phyloP scores from a whole-genome alignment of 768 basidiomycete species.

The Boletus vinaceobasis region DNA sequence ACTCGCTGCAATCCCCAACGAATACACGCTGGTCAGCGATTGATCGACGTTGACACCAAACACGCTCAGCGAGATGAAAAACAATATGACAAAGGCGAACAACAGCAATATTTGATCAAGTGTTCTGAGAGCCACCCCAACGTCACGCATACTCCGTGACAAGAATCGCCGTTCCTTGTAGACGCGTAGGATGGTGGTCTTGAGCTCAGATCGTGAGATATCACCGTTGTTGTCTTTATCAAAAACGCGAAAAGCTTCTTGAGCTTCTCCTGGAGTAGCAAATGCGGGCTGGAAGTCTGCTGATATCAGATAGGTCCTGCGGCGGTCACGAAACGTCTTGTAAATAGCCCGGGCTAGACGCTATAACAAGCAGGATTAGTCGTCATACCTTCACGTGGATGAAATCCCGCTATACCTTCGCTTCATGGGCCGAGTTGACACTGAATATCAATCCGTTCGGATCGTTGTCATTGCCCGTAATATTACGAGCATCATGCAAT shows the following conservation, averaged over 20 bases:
- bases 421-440: slow-evolving; percentile 57
- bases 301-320: slow-evolving; percentile 59
- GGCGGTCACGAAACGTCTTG: slow-evolving; percentile 52
- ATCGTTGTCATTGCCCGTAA: slow-evolving; percentile 48
- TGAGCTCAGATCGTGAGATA: slow-evolving; percentile 72
- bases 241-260: slow-evolving; percentile 70
- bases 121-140: slow-evolving; percentile 60
- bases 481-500: slow-evolving; percentile 72
- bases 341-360: slow-evolving; percentile 68
- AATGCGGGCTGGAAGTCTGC: slow-evolving; percentile 72
- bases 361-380: slow-evolving; percentile 30
- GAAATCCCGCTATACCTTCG: slow-evolving; percentile 45
- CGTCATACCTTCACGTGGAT: background rate
- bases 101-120: slow-evolving; percentile 62
- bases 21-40: slow-evolving; percentile 69
- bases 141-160: slow-evolving; percentile 74
- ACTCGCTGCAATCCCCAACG: slow-evolving; percentile 68
- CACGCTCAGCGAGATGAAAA: slow-evolving; percentile 71
- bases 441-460: slow-evolving; percentile 47
- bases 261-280: slow-evolving; percentile 49
- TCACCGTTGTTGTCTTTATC: slow-evolving; percentile 78
- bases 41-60: slow-evolving; percentile 66
- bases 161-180: slow-evolving; percentile 80
- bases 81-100: slow-evolving; percentile 60
- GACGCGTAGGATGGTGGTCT: slow-evolving; percentile 59